Percentiles rank a stretch among this genome's conserved stretches.
Evolutionary conservation across 305 asterid genomes (phyloP).

Genomic region (Striga hermonthica): DNA sequence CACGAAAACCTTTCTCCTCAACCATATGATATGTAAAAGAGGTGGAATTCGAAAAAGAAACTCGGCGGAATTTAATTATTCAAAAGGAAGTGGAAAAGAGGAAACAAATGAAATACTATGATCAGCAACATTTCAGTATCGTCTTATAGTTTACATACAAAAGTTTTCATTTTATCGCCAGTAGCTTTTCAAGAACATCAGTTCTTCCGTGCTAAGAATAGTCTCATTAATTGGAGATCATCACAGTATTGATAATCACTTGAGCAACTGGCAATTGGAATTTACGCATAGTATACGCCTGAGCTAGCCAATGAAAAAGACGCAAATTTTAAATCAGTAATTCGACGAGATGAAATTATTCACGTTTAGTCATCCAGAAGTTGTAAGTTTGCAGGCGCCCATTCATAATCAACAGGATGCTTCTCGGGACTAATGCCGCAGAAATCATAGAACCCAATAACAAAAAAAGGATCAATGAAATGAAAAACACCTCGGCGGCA

Average conservation of each 20-base stretch:
- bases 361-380: background rate
- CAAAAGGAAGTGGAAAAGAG: background rate
- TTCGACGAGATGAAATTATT: background rate
- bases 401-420: background rate
- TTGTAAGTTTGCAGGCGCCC: background rate
- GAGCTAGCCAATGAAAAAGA: background rate
- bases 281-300: conserved; percentile 5
- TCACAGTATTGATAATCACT: background rate
- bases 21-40: background rate
- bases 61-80: background rate
- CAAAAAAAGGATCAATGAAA: background rate
- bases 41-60: background rate
- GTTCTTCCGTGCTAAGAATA: background rate
- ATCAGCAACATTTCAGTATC: background rate
- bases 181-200: conserved; percentile 4
- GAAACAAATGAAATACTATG: conserved; percentile 1
- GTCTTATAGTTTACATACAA: background rate
- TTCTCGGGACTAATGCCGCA: background rate
- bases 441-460: background rate
- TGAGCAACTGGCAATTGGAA: conserved; percentile 4
- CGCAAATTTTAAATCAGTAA: background rate
- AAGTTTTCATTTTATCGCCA: background rate
- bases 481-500: conserved; percentile 61
- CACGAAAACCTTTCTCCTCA: background rate
- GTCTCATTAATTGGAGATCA: background rate